These are phyloP conservation scores for Rhododendron molle DNA, from an alignment of 148 eudicot genomes.

Conservation along the genomic window DNA sequence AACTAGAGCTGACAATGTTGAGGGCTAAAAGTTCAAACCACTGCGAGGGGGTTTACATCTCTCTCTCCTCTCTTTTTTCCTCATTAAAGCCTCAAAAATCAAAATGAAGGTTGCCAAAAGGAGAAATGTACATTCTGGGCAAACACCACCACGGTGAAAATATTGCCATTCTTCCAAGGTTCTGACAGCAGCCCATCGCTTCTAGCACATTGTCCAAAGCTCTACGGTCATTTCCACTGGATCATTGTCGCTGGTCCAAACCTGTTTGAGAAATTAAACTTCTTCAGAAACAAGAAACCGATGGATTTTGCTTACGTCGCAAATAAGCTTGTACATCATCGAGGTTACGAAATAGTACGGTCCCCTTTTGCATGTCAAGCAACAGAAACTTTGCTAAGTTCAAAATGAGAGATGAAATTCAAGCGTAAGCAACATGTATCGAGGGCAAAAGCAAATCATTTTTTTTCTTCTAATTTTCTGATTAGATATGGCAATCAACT, in stretches of 20 bases:
- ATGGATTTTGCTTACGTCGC: neutral
- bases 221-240: neutral
- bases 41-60: neutral
- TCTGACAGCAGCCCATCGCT: neutral
- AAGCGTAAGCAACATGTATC: neutral
- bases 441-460: neutral
- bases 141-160: neutral
- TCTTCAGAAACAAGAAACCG: neutral
- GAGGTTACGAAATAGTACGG: neutral
- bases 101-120: neutral
- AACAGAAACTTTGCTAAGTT: neutral
- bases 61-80: neutral
- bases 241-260: constrained; percentile 2
- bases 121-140: neutral
- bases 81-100: neutral
- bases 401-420: neutral
- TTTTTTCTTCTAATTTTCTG: neutral
- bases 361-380: constrained; percentile 5
- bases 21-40: neutral
- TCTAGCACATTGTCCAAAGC: neutral
- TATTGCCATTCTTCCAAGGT: neutral
- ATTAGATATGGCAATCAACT: neutral
- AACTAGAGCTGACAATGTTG: neutral
- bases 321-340: too few species aligned
- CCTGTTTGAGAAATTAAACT: constrained; percentile 7